Percentiles rank a stretch among this genome's conserved stretches.
Evolutionary conservation across 306 rosid species (phyloP).

Genomic region (Ormosia emarginata): DNA sequence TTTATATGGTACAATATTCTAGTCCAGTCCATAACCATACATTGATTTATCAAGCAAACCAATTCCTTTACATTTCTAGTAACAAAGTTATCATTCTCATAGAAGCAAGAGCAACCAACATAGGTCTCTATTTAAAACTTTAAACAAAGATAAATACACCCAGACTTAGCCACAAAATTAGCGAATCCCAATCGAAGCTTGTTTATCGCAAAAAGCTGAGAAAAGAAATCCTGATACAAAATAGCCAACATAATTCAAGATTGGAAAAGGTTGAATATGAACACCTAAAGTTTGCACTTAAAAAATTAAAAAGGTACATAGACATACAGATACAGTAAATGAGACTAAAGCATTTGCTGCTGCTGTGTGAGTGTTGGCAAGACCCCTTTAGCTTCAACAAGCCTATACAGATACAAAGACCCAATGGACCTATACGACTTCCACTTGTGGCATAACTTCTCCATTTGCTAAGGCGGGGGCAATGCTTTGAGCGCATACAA

Average conservation of each 20-base stretch:
- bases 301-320: too few relatives aligned
- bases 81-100: too few relatives aligned
- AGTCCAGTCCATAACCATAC: not conserved
- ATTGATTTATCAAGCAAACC: not conserved
- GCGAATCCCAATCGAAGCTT: too few relatives aligned
- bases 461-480: conserved; percentile 68
- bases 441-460: conserved; percentile 64
- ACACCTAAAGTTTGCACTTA: too few relatives aligned
- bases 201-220: too few relatives aligned
- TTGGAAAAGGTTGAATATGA: not conserved
- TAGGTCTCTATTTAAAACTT: too few relatives aligned
- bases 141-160: too few relatives aligned
- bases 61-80: too few relatives aligned
- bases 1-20: too few relatives aligned
- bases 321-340: too few relatives aligned
- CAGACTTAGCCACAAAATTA: too few relatives aligned
- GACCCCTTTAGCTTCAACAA: conserved; percentile 54
- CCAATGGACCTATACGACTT: conserved; percentile 79
- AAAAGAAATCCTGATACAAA: too few relatives aligned
- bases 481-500: conserved; percentile 62
- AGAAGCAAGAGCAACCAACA: not conserved
- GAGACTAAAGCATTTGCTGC: not conserved
- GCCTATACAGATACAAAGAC: conserved; percentile 78
- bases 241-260: not conserved
- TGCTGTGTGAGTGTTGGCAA: not conserved